Percentiles rank a stretch among this genome's conserved stretches.
phyloP scores from a whole-genome alignment of 345 rosid species.

The Salix viminalis region DNA sequence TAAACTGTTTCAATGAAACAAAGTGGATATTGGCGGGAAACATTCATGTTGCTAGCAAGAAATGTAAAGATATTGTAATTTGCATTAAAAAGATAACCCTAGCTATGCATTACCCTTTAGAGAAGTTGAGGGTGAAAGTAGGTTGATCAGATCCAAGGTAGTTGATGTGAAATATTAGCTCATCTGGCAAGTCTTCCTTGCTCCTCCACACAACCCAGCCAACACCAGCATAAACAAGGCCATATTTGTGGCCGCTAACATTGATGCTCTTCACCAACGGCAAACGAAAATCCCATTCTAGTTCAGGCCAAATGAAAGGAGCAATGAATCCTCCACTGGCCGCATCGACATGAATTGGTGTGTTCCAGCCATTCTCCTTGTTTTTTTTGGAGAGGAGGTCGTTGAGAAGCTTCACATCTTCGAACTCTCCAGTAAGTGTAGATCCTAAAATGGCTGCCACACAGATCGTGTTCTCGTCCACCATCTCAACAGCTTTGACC shows the following conservation, averaged over 20 bases:
- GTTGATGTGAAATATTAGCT: slow-evolving; percentile 17
- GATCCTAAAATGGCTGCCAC: slow-evolving; percentile 13
- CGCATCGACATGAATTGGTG: slow-evolving; percentile 18
- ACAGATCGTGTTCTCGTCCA: slow-evolving; percentile 16
- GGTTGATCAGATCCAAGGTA: slow-evolving; percentile 20
- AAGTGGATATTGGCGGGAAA: no score
- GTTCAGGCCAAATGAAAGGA: slow-evolving; percentile 14
- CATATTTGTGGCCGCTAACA: slow-evolving; percentile 5
- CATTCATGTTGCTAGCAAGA: no score
- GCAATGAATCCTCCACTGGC: slow-evolving; percentile 23
- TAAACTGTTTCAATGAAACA: no score
- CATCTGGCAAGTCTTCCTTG: slow-evolving; percentile 21
- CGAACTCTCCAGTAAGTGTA: slow-evolving; percentile 12
- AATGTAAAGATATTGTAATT: no score
- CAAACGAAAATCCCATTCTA: slow-evolving; percentile 19
- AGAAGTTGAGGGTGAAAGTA: slow-evolving; percentile 17
- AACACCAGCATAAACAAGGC: slow-evolving; percentile 17
- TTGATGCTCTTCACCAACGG: slow-evolving; percentile 23
- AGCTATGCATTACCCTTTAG: neutral
- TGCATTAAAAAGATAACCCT: no score
- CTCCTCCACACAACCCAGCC: slow-evolving; percentile 23
- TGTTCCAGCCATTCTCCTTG: slow-evolving; percentile 7
- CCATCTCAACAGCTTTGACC: slow-evolving; percentile 11
- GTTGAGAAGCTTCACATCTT: slow-evolving; percentile 13
- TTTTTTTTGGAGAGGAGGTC: slow-evolving; percentile 12